These are phyloP conservation scores for Mucor indicus DNA, from an alignment of 371 early-diverging fungal species.

Conservation along the genomic window DNA sequence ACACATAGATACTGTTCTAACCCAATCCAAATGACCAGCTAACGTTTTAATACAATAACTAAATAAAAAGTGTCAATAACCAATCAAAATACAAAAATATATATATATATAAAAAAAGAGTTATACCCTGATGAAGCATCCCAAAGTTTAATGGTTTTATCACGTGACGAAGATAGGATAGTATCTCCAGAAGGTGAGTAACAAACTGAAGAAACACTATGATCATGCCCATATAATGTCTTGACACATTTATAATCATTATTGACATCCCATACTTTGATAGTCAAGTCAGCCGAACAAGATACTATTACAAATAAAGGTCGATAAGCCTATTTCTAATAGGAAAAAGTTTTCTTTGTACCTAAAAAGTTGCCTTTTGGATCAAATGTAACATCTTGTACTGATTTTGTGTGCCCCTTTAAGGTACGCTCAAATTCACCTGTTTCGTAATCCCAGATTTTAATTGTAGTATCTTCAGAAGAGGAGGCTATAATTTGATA, in stretches of 20 bases:
- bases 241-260: slow-evolving; percentile 80
- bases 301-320: slow-evolving; percentile 45
- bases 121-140: slow-evolving; percentile 71
- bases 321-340: not conserved
- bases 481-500: slow-evolving; percentile 77
- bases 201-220: slow-evolving; percentile 75
- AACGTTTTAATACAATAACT: slow-evolving; percentile 83
- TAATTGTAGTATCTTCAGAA: slow-evolving; percentile 84
- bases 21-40: slow-evolving; percentile 82
- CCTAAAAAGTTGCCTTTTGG: slow-evolving; percentile 70
- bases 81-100: too few relatives aligned
- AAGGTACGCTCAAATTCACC: slow-evolving; percentile 85
- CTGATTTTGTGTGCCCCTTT: slow-evolving; percentile 90
- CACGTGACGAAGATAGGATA: slow-evolving; percentile 79
- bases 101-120: too few relatives aligned
- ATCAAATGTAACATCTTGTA: slow-evolving; percentile 78
- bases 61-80: too few relatives aligned
- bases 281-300: slow-evolving; percentile 82
- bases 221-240: slow-evolving; percentile 88
- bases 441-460: slow-evolving; percentile 87
- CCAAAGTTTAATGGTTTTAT: slow-evolving; percentile 87
- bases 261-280: slow-evolving; percentile 84
- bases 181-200: slow-evolving; percentile 70
- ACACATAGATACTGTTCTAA: slow-evolving; percentile 61
- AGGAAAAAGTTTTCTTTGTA: slow-evolving; percentile 16